These are phyloP conservation scores for Auricularia sp. DNA, from an alignment of 768 basidiomycete species.

Conservation along the genomic window DNA sequence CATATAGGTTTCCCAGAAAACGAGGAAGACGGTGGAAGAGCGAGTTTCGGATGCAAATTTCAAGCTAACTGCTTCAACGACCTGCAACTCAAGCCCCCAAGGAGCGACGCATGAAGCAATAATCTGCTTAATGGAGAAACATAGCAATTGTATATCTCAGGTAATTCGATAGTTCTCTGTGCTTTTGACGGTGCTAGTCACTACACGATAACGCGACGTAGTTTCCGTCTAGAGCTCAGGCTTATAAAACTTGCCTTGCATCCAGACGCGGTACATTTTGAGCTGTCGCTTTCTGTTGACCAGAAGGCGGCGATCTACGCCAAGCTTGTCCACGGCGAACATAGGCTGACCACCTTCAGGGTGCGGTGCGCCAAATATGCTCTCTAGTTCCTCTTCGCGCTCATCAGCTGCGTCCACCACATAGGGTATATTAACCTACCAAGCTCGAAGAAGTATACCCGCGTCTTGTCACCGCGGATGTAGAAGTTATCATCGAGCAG, in stretches of 20 bases:
- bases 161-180: no score
- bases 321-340: conserved; percentile 75
- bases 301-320: conserved; percentile 79
- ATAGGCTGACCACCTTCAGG: conserved; percentile 33
- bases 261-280: conserved; percentile 97
- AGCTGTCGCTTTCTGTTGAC: conserved; percentile 90
- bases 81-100: no score
- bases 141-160: no score
- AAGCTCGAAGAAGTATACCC: conserved; percentile 93
- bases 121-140: no score
- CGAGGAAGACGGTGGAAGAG: no score
- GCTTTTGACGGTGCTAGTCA: no score
- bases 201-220: no score
- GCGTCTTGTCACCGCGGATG: conserved; percentile 90
- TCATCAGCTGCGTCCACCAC: no score
- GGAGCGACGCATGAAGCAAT: no score
- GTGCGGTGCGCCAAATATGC: conserved; percentile 34
- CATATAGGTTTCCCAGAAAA: no score
- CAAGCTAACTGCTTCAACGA: no score
- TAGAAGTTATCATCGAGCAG: conserved; percentile 92
- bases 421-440: conserved; percentile 31
- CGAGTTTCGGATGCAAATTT: no score
- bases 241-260: conserved; percentile 78
- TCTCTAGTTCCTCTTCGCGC: conserved; percentile 58
- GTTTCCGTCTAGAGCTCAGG: conserved; percentile 6